Base-by-base conservation (phyloP, 139 green algal species). In the Coelastrella sp. region DNA sequence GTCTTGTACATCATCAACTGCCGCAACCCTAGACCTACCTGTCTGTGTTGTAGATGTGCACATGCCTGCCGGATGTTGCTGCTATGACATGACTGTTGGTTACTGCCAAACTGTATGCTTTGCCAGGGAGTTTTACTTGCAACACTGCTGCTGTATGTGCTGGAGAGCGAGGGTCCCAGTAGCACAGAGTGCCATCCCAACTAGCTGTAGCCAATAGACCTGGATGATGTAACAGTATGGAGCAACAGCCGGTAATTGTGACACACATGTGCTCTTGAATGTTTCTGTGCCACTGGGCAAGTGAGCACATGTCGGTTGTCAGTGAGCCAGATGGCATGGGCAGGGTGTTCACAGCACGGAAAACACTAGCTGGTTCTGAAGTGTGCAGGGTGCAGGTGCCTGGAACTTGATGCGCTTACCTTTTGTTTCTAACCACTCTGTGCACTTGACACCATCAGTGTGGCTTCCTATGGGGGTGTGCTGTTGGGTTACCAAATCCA, bases 31-130 rank as follows among this genome's bases (percentile, higher is more conserved):
- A n/a, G n/a, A n/a, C 89, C 51, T 57, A 95, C 92, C 86, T 94
- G 51, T 92, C 84, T 8, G 95, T 35, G 83, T 98, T 95, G 83
- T 92, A 98, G 38, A 98, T 91, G 40, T 91, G 81, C 40, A 98
- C 90, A 45, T 97, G 92, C 8, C 94, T 83, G n/a, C 87, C 90
- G 9, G 93, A 92, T 9, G 91, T 96, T 43, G 79, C 96, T 32
- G 98, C 92, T 41, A 98, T 94, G 17, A 98, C 83, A 11, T 89
- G 79, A 15, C 80, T 60, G 0, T 73, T 32, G 0, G 84, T 87
- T 11, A 83, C 48, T 4, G 86, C 88, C 90, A 96, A 93, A 34
- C 84, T 93, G 83, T 95, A 98, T 21, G 92, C 94, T 60, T 95
- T 95, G 69, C 91, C 94, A 0, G 93, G 94, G 57, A 98, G 90